Evolutionary conservation across 2,329 filamentous ascomycete genomes (phyloP).

Genomic region (Colletotrichum spinosum): DNA sequence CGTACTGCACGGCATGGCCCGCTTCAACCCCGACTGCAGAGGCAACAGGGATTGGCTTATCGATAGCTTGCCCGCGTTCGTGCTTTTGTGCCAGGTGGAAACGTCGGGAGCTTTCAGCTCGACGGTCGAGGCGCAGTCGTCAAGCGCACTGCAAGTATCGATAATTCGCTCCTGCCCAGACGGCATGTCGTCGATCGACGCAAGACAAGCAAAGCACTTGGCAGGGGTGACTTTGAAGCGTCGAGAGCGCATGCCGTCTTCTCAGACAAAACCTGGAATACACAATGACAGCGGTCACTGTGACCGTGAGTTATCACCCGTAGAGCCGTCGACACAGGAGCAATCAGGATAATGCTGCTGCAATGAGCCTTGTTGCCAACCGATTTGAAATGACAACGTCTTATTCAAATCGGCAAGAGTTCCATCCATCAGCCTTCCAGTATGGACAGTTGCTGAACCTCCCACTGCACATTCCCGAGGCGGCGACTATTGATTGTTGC

Average conservation of each 20-base stretch:
- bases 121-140: conserved; percentile 29
- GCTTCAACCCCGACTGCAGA: conserved; percentile 2
- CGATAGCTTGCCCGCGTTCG: conserved; percentile 16
- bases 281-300: neutral
- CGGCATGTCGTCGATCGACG: conserved; percentile 5
- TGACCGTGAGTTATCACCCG: no score
- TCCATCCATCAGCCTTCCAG: no score
- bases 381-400: no score
- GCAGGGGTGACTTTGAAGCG: conserved; percentile 6
- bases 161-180: conserved; percentile 8
- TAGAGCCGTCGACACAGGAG: no score
- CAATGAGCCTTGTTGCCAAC: no score
- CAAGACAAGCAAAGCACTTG: conserved; percentile 13
- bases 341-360: no score
- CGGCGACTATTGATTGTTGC: no score
- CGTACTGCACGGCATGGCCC: no score
- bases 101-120: conserved; percentile 20
- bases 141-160: conserved; percentile 1
- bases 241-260: neutral
- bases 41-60: conserved; percentile 21
- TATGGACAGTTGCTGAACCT: no score
- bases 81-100: neutral
- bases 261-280: neutral
- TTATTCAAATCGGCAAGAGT: no score
- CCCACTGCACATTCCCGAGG: no score